These are phyloP conservation scores for Coelastrella sp. DNA, from an alignment of 139 green algal genomes.

Conservation along the genomic window DNA sequence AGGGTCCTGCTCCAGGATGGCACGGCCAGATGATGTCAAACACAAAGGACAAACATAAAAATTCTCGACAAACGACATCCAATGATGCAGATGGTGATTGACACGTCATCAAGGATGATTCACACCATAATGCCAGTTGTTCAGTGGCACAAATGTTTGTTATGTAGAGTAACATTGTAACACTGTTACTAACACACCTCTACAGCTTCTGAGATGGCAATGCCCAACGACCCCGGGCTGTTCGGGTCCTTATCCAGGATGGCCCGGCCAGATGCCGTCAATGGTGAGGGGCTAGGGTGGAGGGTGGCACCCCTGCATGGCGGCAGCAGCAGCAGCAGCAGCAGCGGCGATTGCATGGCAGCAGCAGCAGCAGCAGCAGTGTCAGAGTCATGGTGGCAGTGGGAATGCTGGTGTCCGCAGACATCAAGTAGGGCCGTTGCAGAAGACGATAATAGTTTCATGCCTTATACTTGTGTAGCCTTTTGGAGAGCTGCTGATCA, in stretches of 20 bases:
- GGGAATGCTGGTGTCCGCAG: not conserved
- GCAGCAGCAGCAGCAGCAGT: not conserved
- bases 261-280: constrained; percentile 37
- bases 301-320: constrained; percentile 43
- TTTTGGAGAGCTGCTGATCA: not conserved
- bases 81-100: too few species aligned
- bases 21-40: too few species aligned
- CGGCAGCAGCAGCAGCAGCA: not conserved
- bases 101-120: too few species aligned
- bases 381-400: too few species aligned
- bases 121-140: too few species aligned
- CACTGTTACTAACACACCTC: too few species aligned
- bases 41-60: too few species aligned
- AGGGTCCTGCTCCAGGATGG: too few species aligned
- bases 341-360: not conserved
- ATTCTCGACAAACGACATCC: too few species aligned
- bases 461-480: not conserved
- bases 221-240: constrained; percentile 22
- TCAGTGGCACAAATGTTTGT: too few species aligned
- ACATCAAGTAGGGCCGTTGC: not conserved
- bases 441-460: not conserved
- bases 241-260: constrained; percentile 43
- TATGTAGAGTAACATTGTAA: too few species aligned
- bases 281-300: constrained; percentile 22
- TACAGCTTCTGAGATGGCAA: constrained; percentile 49